Evolutionary conservation across 1,284 basidiomycete genomes (phyloP).

Genomic region (Cutaneotrichosporon sp.): DNA sequence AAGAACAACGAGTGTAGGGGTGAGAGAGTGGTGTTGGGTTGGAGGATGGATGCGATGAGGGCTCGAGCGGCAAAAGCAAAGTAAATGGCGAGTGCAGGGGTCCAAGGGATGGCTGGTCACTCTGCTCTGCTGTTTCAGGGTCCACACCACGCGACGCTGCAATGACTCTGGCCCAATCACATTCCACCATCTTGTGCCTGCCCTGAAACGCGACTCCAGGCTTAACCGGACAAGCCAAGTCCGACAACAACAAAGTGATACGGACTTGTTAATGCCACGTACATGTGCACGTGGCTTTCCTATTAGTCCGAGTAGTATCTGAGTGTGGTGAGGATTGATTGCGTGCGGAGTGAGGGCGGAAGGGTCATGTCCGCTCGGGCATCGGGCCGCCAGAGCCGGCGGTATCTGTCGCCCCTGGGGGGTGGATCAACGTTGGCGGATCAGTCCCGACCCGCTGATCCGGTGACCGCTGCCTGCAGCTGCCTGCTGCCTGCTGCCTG

Average conservation of each 20-base stretch:
- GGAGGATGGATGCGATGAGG: too few relatives aligned
- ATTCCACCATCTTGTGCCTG: not conserved
- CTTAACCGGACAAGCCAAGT: too few relatives aligned
- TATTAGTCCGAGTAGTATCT: too few relatives aligned
- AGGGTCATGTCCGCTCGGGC: not conserved
- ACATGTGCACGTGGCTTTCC: not conserved
- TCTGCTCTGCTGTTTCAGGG: too few relatives aligned
- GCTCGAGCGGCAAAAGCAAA: constrained; percentile 3
- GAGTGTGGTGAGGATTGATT: not conserved
- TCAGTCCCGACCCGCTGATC: too few relatives aligned
- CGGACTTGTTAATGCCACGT: not conserved
- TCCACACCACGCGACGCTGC: not conserved
- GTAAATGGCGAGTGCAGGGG: not conserved
- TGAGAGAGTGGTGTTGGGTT: too few relatives aligned
- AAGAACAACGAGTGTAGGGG: not conserved
- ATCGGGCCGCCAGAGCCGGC: not conserved
- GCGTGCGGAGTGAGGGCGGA: not conserved
- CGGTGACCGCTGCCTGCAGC: too few relatives aligned
- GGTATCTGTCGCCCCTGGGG: too few relatives aligned
- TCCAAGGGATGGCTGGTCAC: not conserved
- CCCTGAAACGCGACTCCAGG: not conserved
- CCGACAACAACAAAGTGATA: not conserved
- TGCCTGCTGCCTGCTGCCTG: too few relatives aligned
- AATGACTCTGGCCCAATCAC: not conserved
- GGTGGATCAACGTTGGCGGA: too few relatives aligned